phyloP scores from a whole-genome alignment of 345 rosid species.

The Lepidium aucheri region DNA sequence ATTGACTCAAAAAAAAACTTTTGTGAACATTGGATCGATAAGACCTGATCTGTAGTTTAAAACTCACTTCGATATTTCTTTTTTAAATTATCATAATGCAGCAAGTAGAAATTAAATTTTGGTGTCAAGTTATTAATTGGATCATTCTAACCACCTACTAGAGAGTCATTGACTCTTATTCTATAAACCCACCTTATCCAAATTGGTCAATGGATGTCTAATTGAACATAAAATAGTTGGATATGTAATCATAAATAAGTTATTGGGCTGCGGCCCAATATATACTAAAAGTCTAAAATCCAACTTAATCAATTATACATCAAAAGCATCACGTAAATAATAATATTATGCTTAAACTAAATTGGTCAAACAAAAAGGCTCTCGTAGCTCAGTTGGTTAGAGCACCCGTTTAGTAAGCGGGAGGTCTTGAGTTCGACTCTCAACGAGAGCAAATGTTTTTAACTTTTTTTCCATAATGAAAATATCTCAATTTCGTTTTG shows the following conservation, averaged over 20 bases:
- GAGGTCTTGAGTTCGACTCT: slow-evolving; percentile 18
- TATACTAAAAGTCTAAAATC: neutral
- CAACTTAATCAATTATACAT: neutral
- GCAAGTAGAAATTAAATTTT: too few species aligned
- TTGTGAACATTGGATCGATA: too few species aligned
- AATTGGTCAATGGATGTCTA: neutral
- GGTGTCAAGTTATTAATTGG: too few species aligned
- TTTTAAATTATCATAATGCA: too few species aligned
- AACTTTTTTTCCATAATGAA: neutral
- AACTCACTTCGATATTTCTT: too few species aligned
- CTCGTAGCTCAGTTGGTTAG: slow-evolving; percentile 99
- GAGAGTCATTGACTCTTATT: too few species aligned
- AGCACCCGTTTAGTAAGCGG: slow-evolving; percentile 79
- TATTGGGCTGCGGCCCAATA: neutral
- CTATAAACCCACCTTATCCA: neutral
- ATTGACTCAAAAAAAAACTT: too few species aligned
- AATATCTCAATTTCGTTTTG: neutral
- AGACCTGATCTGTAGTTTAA: too few species aligned
- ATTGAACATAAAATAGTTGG: neutral
- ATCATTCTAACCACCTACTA: too few species aligned
- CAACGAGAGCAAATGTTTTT: neutral
- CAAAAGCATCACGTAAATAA: too few species aligned
- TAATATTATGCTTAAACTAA: too few species aligned
- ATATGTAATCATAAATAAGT: neutral
- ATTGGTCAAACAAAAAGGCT: slow-evolving; percentile 8